Conservation (phyloP, 352 stramenopile genomes). For the Phytophthora meadii region DNA sequence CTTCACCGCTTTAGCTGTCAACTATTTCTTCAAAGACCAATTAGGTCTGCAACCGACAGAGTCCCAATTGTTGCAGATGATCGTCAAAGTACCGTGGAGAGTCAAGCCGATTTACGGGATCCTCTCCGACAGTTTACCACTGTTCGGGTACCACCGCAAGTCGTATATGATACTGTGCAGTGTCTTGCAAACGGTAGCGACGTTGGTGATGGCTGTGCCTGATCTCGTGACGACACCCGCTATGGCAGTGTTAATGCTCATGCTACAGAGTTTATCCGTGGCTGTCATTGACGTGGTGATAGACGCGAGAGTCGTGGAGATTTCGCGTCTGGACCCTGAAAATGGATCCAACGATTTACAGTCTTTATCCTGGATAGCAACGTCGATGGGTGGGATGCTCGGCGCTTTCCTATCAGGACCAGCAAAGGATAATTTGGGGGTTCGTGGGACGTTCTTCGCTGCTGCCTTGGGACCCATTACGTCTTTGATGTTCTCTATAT, state of each 20-base stretch:
- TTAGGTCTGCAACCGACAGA: constrained; percentile 93
- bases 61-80: constrained; percentile 91
- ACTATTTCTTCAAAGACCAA: constrained; percentile 98
- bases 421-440: constrained; percentile 89
- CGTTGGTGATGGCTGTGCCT: constrained; percentile 65
- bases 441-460: constrained; percentile 92
- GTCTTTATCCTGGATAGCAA: constrained; percentile 94
- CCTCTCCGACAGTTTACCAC: constrained; percentile 93
- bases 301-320: constrained; percentile 96
- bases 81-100: constrained; percentile 95
- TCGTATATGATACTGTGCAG: constrained; percentile 95
- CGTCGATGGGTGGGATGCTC: constrained; percentile 92
- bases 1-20: constrained; percentile 92
- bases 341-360: constrained; percentile 93
- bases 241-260: constrained; percentile 64
- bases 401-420: constrained; percentile 93
- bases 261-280: constrained; percentile 89
- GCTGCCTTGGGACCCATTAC: constrained; percentile 90
- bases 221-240: constrained; percentile 61
- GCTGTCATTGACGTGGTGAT: constrained; percentile 97
- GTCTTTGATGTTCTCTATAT: constrained; percentile 88
- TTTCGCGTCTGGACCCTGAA: constrained; percentile 84
- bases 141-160: constrained; percentile 95
- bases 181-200: constrained; percentile 60
- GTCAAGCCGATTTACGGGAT: constrained; percentile 97